Conservation (phyloP, 129 eudicot genomes). For the Glebionis coronaria region DNA sequence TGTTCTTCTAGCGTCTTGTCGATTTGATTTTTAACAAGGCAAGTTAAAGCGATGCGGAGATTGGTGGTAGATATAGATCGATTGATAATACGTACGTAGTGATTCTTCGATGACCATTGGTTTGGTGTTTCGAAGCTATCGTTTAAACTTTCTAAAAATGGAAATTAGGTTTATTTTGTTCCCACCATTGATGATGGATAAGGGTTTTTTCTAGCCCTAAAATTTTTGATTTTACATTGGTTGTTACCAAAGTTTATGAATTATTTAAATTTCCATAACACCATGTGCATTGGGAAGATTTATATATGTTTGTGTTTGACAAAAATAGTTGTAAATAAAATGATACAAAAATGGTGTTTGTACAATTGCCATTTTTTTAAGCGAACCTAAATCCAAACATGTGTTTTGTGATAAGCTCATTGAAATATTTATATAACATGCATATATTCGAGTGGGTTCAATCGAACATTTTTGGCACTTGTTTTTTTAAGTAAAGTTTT, state of each 20-base stretch:
- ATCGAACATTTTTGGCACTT: too few species aligned
- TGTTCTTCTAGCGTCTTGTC: conserved; percentile 18
- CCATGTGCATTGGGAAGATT: too few species aligned
- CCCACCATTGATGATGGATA: conserved; percentile 11
- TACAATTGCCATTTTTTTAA: too few species aligned
- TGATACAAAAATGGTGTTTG: too few species aligned
- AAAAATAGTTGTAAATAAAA: too few species aligned
- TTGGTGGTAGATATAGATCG: conserved; percentile 13
- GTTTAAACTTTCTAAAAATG: conserved; percentile 11
- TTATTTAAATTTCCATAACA: not conserved
- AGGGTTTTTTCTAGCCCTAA: not conserved
- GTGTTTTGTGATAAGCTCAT: too few species aligned
- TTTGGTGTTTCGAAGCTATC: conserved; percentile 1
- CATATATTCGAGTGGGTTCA: too few species aligned
- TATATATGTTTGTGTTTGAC: too few species aligned
- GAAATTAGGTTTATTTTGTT: conserved; percentile 9
- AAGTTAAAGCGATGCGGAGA: conserved; percentile 31
- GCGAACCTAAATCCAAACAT: too few species aligned
- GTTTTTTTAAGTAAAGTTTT: too few species aligned
- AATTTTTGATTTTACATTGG: not conserved
- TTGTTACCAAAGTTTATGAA: not conserved
- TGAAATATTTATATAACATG: too few species aligned
- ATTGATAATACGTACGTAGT: too few species aligned
- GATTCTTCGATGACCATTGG: not conserved
- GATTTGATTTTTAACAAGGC: conserved; percentile 23